phyloP scores from a whole-genome alignment of 106 monocot genomes.

The Acorus calamus region DNA sequence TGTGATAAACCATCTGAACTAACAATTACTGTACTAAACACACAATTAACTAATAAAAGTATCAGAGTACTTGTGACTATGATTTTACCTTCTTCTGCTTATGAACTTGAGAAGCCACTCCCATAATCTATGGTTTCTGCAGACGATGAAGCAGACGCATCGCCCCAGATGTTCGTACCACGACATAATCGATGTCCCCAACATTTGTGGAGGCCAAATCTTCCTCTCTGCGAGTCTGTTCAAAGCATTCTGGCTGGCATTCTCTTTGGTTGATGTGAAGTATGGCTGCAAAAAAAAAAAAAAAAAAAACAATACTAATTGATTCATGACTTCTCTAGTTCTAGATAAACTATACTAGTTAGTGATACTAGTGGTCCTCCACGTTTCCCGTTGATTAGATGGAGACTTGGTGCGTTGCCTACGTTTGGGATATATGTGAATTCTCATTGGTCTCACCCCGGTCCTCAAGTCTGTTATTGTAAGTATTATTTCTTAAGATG shows the following conservation, averaged over 20 bases:
- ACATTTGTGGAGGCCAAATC: constrained; percentile 63
- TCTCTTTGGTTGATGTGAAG: constrained; percentile 20
- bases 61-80: background rate
- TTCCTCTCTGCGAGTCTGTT: constrained; percentile 43
- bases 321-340: no score
- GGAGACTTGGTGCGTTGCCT: no score
- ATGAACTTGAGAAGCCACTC: constrained; percentile 45
- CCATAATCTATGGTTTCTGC: constrained; percentile 71
- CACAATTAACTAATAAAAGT: background rate
- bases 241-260: constrained; percentile 37
- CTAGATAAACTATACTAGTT: no score
- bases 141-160: constrained; percentile 58
- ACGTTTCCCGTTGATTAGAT: no score
- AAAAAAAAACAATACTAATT: no score
- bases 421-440: no score
- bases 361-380: no score
- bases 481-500: no score
- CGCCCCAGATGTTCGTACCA: constrained; percentile 94
- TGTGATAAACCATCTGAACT: no score
- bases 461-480: no score
- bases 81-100: constrained; percentile 28
- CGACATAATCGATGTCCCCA: constrained; percentile 67
- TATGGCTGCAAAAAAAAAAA: constrained; percentile 35
- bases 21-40: no score
- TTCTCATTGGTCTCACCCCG: no score